Evolutionary conservation across 192 early-diverging fungal genomes (phyloP).

Genomic region (Coemansia sp.): DNA sequence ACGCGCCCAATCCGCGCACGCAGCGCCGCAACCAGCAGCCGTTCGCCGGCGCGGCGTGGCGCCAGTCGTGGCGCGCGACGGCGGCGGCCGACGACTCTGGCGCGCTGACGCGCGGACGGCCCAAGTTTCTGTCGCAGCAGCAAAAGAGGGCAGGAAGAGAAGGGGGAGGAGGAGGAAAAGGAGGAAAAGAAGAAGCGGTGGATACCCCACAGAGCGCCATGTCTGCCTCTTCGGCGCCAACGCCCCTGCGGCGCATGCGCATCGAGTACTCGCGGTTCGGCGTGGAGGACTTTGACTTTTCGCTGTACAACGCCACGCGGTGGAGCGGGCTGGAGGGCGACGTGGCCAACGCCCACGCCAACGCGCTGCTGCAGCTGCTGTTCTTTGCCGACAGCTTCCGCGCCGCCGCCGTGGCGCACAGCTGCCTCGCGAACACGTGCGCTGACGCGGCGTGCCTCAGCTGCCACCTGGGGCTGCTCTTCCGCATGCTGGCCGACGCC

Average conservation of each 20-base stretch:
- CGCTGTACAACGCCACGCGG: slow-evolving; percentile 89
- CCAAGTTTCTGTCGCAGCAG: slow-evolving; percentile 51
- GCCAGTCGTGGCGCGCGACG: slow-evolving; percentile 22
- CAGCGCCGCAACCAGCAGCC: slow-evolving; percentile 76
- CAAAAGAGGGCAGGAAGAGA: no score
- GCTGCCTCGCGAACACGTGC: slow-evolving; percentile 64
- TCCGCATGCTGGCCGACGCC: slow-evolving; percentile 82
- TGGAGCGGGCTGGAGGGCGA: slow-evolving; percentile 93
- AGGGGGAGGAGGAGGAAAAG: no score
- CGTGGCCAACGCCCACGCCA: slow-evolving; percentile 88
- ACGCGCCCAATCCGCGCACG: slow-evolving; percentile 84
- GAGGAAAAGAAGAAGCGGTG: no score
- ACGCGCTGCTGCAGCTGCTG: slow-evolving; percentile 86
- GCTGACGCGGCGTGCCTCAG: slow-evolving; percentile 77
- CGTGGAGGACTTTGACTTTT: slow-evolving; percentile 99
- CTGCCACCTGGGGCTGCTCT: slow-evolving; percentile 94
- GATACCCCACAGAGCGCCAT: no score
- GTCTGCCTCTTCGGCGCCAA: slow-evolving; percentile 21
- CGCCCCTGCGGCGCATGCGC: slow-evolving; percentile 45
- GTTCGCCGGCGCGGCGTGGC: slow-evolving; percentile 28
- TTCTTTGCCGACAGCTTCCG: slow-evolving; percentile 72
- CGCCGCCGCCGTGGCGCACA: slow-evolving; percentile 72
- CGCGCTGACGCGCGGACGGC: slow-evolving; percentile 47
- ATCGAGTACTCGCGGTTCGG: slow-evolving; percentile 81
- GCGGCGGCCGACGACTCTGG: slow-evolving; percentile 29